Base-by-base conservation (phyloP, 1,139 yeast genomes). In the Torulaspora pretoriensis region DNA sequence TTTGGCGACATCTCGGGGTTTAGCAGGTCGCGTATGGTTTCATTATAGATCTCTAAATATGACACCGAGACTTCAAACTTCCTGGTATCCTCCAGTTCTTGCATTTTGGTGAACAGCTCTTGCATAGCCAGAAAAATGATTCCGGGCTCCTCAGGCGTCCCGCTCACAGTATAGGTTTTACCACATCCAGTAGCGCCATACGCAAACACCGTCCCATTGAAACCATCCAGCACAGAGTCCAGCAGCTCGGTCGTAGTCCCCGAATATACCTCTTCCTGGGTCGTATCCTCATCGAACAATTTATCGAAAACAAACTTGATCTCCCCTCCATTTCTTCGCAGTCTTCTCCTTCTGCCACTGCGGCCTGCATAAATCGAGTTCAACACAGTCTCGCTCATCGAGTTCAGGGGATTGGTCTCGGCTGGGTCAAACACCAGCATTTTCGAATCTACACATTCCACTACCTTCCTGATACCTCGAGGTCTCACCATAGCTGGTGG, bases 141-240 rank as follows among this genome's bases (percentile, higher is more conserved):
- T 0, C 96, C 97, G 0, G 96, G 96, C 29, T 77, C 69, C 1
- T 75, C 74, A 0, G 81, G 74, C 0, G 81, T 77, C 0, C 97
- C 96, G 64, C 83, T 77, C 33, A 90, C 86, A 0, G 97, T 90
- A 61, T 84, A 89, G 0, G 97, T 89, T 62, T 90, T 90, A n/a
- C 98, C 98, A 64, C 97, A 92, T 0, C 98, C 98, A 0, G 98
- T 89, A 23, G 96, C 96, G 2, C 98, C 98, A 62, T 92, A 92
- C 1, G 98, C 97, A 69, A 92, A 92, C 0, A 90, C 89, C 0
- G 97, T 89, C 5, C 95, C 83, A 64, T 90, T 88, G 64, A 72
- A 87, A 0, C 97, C 97, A 52, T 85, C 95, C 37, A 90, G 64
- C 0, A 88, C 81, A 35, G 83, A 77, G 50, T 82, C 89, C 7